Percentiles rank a stretch among this genome's conserved stretches.
Evolutionary conservation across 192 early-diverging fungal species (phyloP).

Genomic region (Chytriomyces sp.): DNA sequence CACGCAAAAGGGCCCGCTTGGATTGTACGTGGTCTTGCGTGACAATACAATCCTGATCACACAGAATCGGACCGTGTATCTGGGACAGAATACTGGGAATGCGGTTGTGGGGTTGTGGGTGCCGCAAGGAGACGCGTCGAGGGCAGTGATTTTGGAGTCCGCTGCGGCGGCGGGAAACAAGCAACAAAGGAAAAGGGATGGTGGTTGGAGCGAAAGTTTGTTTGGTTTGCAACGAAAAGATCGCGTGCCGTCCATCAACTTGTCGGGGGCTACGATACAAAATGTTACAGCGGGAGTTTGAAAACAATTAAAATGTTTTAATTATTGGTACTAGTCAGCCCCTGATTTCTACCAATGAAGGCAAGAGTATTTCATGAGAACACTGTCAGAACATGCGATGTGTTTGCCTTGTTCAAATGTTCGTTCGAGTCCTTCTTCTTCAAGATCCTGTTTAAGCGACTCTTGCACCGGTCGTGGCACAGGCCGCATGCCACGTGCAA

Average conservation of each 20-base stretch:
- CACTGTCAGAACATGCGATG: no score
- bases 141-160: background rate
- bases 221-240: no score
- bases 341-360: no score
- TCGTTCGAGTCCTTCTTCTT: no score
- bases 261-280: background rate
- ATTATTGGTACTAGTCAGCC: no score
- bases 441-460: no score
- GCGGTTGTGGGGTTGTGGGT: constrained; percentile 15
- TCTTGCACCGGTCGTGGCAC: no score
- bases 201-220: background rate
- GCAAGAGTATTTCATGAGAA: no score
- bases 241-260: background rate
- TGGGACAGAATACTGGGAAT: constrained; percentile 3
- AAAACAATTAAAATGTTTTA: background rate
- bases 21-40: background rate
- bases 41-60: background rate
- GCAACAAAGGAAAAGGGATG: background rate
- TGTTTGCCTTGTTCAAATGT: no score
- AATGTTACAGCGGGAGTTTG: background rate
- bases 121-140: background rate
- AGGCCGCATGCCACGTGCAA: no score
- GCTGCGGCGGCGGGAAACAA: background rate
- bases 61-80: background rate
- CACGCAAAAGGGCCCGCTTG: background rate